Base-by-base conservation (phyloP, 2,329 filamentous ascomycete genomes). In the Nemania sp. region DNA sequence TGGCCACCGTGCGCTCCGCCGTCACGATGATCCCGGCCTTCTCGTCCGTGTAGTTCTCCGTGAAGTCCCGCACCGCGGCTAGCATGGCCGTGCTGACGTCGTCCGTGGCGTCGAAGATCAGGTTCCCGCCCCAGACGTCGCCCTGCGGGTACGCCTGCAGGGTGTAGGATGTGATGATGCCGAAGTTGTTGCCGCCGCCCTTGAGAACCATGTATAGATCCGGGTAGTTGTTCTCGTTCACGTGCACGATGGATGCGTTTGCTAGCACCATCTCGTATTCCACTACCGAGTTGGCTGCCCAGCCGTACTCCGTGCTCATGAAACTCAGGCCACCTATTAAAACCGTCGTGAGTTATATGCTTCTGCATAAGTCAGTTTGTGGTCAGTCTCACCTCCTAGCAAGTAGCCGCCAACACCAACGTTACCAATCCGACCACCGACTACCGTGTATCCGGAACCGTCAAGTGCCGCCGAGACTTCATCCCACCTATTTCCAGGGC, bases 21-120 rank as follows among this genome's bases (percentile, higher is more conserved):
- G 87, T 90, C 54, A 86, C 77, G 69, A 90, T 90, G 53, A 90
- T 84, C 13, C 83, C 87, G 0, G 88, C 88, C 75, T 88, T 89
- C 67, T 85, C 81, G 71, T 90, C 88, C 0, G 82, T 79, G 73
- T 88, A 87, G 76, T 89, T 80, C 71, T 85, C 82, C 5, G 86
- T 87, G 71, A 89, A 89, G 75, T 88, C 84, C 24, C 83, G 82
- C 3, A 86, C 77, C 0, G 85, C 85, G 2, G 77, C 76, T 13
- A 88, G 78, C 1, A 89, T 72, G 15, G 76, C 72, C 5, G 70
- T 65, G 22, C 76, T 77, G 6, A 75, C 76, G 35, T 78, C 70
- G 11, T 74, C 61, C 43, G 69, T 78, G 45, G 78, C 76, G 20
- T 73, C 68, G 74, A 82, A 84, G 64, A 80, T 70, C 24, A 81